Evolutionary conservation across 1,139 yeast genomes (phyloP), one percentile per base, ranked within the genome.

Genomic region (Blastobotrys proliferans): DNA sequence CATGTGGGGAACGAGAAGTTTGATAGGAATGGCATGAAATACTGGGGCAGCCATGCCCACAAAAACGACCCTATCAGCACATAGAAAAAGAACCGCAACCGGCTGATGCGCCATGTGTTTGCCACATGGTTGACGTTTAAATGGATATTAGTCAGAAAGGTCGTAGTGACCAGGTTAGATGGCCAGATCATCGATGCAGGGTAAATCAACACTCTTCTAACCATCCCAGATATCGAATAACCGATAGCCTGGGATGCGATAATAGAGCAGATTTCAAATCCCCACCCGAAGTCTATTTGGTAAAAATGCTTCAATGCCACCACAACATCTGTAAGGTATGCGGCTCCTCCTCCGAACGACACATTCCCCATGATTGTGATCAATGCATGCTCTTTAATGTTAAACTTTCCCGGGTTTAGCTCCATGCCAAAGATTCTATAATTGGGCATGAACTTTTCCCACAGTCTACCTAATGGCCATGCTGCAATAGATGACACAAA

Each of bases 141-240:
- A 60, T 81, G 84, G 64, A 79, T 70, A 54, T 78, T 77, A 45
- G 83, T 77, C 55, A 79, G 68, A 61, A 77, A 66, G 53, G 79
- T 68, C 6, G 70, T 58, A 8, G 69, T 58, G 6, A 68, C 70
- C 36, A 68, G 60, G 46, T 60, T 67, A 13, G 76, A 63, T 1
- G 88, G 88, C 88, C 88, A 82, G 40, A 81, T 72, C 64, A 81
- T 77, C 6, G 77, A 67, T 3, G 81, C 72, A 2, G 86, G 83
- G 47, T 75, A 75, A 14, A 81, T 81, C 51, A 81, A 67, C 21
- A 78, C 69, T 53, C 76, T 69, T 55, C 77, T 67, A 38, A 73
- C 70, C 47, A 77, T 49, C 36, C 88, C 88, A 30, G 84, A 84
- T 44, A 79, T 61, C 13, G 83, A 79, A 51, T 79, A 77, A 10